phyloP scores from a whole-genome alignment of 331 rosid species.

The Prunus yedoensis region DNA sequence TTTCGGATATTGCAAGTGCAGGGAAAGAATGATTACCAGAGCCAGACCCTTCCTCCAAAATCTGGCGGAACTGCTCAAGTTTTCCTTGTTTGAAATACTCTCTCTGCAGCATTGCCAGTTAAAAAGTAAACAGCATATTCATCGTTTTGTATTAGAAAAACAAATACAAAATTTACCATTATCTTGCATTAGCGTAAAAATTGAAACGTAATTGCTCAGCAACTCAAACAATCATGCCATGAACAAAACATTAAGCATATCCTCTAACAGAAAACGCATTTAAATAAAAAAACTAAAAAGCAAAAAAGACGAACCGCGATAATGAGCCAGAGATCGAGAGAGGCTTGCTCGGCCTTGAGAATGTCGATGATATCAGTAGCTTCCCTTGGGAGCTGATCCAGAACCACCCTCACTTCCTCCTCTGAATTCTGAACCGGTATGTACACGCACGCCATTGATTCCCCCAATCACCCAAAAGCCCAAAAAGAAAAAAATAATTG shows the following conservation, averaged over 20 bases:
- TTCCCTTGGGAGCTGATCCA: constrained; percentile 93
- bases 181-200: neutral
- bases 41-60: constrained; percentile 95
- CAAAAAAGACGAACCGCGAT: constrained; percentile 63
- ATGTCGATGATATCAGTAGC: constrained; percentile 94
- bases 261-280: neutral
- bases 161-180: neutral
- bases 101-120: constrained; percentile 52
- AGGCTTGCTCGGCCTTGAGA: constrained; percentile 97
- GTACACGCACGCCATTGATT: constrained; percentile 76
- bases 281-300: neutral
- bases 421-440: constrained; percentile 98
- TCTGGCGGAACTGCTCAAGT: constrained; percentile 85
- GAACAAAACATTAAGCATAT: too few relatives aligned
- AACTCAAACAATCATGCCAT: too few relatives aligned
- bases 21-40: constrained; percentile 60
- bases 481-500: neutral
- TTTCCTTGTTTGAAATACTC: constrained; percentile 97
- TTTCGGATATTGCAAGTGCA: neutral
- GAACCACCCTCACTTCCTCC: constrained; percentile 95
- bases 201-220: too few relatives aligned
- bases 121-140: neutral
- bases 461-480: neutral
- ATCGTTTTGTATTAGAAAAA: neutral
- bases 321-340: constrained; percentile 97